Evolutionary conservation across 257 asterid species (phyloP).

Genomic region (Echites panduratus): DNA sequence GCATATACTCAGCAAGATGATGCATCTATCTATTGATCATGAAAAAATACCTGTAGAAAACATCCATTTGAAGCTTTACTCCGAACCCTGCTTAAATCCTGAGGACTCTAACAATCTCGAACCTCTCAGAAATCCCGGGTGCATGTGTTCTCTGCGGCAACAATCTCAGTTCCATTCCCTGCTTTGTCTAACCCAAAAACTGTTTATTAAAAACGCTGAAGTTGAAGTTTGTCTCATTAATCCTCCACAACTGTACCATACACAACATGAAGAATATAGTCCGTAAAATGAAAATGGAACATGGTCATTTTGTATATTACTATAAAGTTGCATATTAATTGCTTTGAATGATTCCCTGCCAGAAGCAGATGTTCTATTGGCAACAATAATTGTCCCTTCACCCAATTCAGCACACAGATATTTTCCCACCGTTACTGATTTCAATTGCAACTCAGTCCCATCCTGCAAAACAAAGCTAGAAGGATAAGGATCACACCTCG

Average conservation of each 20-base stretch:
- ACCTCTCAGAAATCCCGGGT: conserved; percentile 35
- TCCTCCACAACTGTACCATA: conserved; percentile 60
- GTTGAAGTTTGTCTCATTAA: conserved; percentile 42
- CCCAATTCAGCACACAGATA: conserved; percentile 59
- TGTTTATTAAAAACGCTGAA: conserved; percentile 57
- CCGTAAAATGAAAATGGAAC: no score
- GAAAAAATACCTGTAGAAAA: conserved; percentile 39
- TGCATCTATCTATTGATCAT: no score
- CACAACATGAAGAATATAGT: no score
- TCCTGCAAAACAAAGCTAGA: conserved; percentile 27
- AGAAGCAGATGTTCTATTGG: conserved; percentile 54
- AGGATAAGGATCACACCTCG: no score
- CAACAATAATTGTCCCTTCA: conserved; percentile 63
- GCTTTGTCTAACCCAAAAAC: conserved; percentile 47
- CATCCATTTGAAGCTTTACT: conserved; percentile 54
- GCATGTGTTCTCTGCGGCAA: conserved; percentile 28
- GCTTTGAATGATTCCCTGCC: conserved; percentile 78
- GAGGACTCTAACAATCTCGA: conserved; percentile 38
- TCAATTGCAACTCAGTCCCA: conserved; percentile 57
- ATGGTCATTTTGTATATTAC: no score
- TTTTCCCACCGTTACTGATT: conserved; percentile 55
- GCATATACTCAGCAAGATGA: no score
- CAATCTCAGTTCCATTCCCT: conserved; percentile 19
- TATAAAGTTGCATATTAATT: no score
- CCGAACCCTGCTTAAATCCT: conserved; percentile 39